Base-by-base conservation (phyloP, 2,329 filamentous ascomycete genomes). In the Graphilbum fragrans region DNA sequence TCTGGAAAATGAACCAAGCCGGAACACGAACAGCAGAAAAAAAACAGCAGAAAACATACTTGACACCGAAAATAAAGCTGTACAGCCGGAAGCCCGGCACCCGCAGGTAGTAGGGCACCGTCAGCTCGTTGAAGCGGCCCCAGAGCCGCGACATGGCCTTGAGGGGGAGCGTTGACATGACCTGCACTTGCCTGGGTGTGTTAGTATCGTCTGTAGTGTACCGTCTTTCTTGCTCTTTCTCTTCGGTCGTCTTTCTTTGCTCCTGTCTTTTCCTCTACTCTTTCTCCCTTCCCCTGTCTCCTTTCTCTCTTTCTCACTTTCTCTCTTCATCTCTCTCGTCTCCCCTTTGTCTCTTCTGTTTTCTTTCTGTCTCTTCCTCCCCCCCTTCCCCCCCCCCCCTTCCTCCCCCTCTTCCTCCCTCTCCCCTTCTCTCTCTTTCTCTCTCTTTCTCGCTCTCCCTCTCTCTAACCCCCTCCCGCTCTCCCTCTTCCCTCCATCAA, bases 31-130 rank as follows among this genome's bases (percentile, higher is more conserved):
- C 8, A 20, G n/a, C 7, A 7, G 14, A 22, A 18, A 27, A 21
- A 21, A 21, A 6, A 39, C 20, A 37, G 9, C 23, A 37, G n/a
- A 12, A 19, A 19, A 41, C 18, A 18, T 51, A 72, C 69, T 83
- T 84, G 56, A 94, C 88, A n/a, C 87, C 88, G 54, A 95, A 95
- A 31, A 90, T 72, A 65, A 74, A 93, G 2, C 86, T 81, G 61
- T 95, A 95, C 1, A 95, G 74, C 58, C 85, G 90, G 65, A 95
- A 94, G 14, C 88, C 88, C 1, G 88, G 87, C 1, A 90, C 74
- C 5, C 88, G 83, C 20, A 94, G 69, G 58, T 86, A 87, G 63
- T 92, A 90, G 0, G 88, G 88, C 31, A 95, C 82, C 11, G 79
- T 78, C 37, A 94, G 65, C 58, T 94, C 87, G 59, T 95, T 95